Percentiles rank a stretch among this genome's conserved stretches.
Conservation (phyloP, 2,329 filamentous ascomycete species). For the Exophiala bonariae region DNA sequence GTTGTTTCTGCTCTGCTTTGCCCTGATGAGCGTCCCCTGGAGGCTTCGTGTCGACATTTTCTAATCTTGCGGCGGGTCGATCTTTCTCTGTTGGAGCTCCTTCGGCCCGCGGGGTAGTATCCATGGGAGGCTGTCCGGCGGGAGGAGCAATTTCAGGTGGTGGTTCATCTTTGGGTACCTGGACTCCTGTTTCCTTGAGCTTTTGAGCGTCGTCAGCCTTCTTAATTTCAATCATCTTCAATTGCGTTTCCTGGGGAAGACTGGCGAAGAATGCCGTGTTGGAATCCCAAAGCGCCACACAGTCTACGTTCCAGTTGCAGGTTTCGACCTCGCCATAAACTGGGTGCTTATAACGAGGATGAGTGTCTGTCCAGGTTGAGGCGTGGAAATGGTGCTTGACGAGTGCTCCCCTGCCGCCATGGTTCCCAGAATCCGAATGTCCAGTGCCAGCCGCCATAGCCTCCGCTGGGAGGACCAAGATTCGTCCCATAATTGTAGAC, state of each 20-base stretch:
- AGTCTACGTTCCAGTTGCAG: conserved; percentile 68
- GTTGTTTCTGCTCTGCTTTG: too few species aligned
- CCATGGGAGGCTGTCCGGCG: too few species aligned
- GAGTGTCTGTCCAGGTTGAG: conserved; percentile 67
- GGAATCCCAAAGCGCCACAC: conserved; percentile 65
- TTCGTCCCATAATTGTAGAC: conserved; percentile 62
- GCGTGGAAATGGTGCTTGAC: conserved; percentile 75
- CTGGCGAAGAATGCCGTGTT: conserved; percentile 61
- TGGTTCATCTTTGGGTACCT: neutral
- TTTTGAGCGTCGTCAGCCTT: conserved; percentile 20
- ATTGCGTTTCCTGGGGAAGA: conserved; percentile 60
- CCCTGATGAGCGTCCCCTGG: too few species aligned
- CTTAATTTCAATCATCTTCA: conserved; percentile 45
- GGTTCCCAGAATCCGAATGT: conserved; percentile 70
- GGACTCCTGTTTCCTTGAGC: neutral
- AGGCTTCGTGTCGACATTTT: too few species aligned
- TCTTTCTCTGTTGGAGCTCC: too few species aligned
- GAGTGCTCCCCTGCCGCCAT: conserved; percentile 63
- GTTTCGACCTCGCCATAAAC: conserved; percentile 68
- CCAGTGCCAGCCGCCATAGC: conserved; percentile 72
- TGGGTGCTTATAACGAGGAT: conserved; percentile 66
- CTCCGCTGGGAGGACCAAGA: conserved; percentile 68
- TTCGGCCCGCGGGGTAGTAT: too few species aligned
- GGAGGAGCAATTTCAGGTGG: too few species aligned
- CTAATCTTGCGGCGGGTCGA: too few species aligned